Evolutionary conservation across 2,329 filamentous ascomycete genomes (phyloP).

Genomic region (Zymoseptoria passerinii): DNA sequence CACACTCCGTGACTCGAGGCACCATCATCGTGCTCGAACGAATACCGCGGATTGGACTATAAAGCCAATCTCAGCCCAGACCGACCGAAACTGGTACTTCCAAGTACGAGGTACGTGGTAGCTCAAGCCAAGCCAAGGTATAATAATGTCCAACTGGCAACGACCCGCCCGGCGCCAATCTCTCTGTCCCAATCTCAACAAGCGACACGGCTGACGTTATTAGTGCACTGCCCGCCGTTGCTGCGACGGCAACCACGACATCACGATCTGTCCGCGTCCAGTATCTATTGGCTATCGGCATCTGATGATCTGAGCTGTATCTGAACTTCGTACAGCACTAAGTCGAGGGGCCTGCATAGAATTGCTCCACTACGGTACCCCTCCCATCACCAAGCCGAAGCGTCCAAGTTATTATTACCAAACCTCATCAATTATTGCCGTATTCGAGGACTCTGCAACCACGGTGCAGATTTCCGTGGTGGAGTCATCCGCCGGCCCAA

Average conservation of each 20-base stretch:
- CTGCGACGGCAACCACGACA: not conserved
- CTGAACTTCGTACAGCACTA: not conserved
- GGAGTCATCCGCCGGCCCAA: not conserved
- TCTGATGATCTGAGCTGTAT: not conserved
- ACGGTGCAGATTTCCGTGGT: not conserved
- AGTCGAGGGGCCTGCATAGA: not conserved
- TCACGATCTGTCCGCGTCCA: not conserved
- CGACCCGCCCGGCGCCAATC: not conserved
- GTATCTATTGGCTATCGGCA: not conserved
- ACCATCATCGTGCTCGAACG: not conserved
- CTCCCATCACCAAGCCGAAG: not conserved
- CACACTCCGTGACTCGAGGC: not conserved
- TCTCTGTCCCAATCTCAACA: not conserved
- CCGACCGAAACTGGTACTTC: not conserved
- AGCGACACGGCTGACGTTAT: not conserved
- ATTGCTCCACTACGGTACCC: not conserved
- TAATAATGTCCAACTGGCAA: not conserved
- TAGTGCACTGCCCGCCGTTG: not conserved
- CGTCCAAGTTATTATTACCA: too few relatives aligned
- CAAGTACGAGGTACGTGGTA: not conserved
- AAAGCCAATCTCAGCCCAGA: not conserved
- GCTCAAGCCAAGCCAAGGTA: not conserved
- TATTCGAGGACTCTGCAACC: not conserved
- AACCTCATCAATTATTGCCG: not conserved
- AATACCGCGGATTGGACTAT: not conserved